Evolutionary conservation across 2,329 filamentous ascomycete species (phyloP).

Genomic region (Exserohilum turcica): DNA sequence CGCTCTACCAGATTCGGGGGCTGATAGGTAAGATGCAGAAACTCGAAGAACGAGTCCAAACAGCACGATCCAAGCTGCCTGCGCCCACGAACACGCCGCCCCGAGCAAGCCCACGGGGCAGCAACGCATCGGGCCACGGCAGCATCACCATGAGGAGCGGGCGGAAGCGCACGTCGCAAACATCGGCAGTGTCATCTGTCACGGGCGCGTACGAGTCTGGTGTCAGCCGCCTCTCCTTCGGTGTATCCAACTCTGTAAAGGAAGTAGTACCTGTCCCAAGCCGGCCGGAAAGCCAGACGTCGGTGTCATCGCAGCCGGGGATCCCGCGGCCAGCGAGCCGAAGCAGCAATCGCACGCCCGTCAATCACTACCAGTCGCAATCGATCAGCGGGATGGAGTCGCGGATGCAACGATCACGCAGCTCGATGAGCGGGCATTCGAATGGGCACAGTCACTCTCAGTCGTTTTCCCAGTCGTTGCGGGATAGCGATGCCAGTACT

Average conservation of each 20-base stretch:
- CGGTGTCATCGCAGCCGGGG: constrained; percentile 36
- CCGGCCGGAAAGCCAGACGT: constrained; percentile 74
- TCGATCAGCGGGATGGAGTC: constrained; percentile 54
- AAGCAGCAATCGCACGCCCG: constrained; percentile 68
- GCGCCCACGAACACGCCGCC: constrained; percentile 79
- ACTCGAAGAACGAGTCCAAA: constrained; percentile 90
- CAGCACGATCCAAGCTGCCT: constrained; percentile 87
- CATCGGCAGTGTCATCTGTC: constrained; percentile 49
- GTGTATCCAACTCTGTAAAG: constrained; percentile 43
- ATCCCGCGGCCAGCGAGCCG: constrained; percentile 62
- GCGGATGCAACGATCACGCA: constrained; percentile 63
- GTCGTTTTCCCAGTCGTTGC: constrained; percentile 37
- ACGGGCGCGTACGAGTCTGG: constrained; percentile 32
- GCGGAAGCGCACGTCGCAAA: constrained; percentile 67
- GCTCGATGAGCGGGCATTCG: constrained; percentile 68
- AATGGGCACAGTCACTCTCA: constrained; percentile 42
- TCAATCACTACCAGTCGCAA: constrained; percentile 60
- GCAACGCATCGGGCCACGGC: constrained; percentile 54
- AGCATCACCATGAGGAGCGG: constrained; percentile 68
- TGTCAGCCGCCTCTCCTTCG: constrained; percentile 58
- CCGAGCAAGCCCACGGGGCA: constrained; percentile 73
- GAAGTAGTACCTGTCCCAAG: constrained; percentile 48
- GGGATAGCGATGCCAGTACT: constrained; percentile 58
- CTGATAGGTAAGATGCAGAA: constrained; percentile 97
- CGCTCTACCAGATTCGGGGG: constrained; percentile 88